Evolutionary conservation across 257 asterid genomes (phyloP), one percentile per base, ranked within the genome.

Genomic region (Nicotiana otophora): DNA sequence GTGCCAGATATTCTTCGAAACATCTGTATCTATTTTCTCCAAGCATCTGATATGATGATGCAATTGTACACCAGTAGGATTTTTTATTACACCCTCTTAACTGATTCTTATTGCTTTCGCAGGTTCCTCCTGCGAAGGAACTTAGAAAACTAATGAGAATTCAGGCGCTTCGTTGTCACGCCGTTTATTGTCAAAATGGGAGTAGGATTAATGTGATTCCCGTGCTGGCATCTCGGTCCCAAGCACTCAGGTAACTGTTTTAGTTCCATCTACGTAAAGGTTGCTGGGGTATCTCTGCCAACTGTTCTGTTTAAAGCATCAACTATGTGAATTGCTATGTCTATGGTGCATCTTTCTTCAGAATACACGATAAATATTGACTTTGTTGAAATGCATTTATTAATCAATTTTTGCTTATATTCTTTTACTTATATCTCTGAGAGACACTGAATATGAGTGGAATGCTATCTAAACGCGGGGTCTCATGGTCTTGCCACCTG

Each of bases 111-210:
- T 81, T 36, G 62, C 54, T 83, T 84, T 81, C 86, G 82, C 90
- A 96, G 99, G 84, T 94, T 86, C 97, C 98, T 34, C 94, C 95
- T 15, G 90, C 84, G 9, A 93, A 87, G 92, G 99, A 96, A 69
- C 88, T 91, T 7, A 87, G 99, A 84, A 96, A 93, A 91, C 16
- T 86, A 68, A 93, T 96, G 99, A 89, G 99, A 84, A 95, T 92
- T 85, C 99, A 93, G 92, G 99, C 98, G n/a, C 94, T 96, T 57
- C 98, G 99, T 81, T 94, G 98, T 82, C 96, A 94, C 83, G 92
- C 88, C 20, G 76, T 96, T 84, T 87, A 91, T 82, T 94, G 99
- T 85, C 98, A 92, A 86, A 91, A 91, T 66, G 99, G 98, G 88
- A 91, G 88, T 63, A 94, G 91, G 91, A 89, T 94, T 82, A 96